Base-by-base conservation (phyloP, 208 protist species). In the Acanthamoeba divionensis region DNA sequence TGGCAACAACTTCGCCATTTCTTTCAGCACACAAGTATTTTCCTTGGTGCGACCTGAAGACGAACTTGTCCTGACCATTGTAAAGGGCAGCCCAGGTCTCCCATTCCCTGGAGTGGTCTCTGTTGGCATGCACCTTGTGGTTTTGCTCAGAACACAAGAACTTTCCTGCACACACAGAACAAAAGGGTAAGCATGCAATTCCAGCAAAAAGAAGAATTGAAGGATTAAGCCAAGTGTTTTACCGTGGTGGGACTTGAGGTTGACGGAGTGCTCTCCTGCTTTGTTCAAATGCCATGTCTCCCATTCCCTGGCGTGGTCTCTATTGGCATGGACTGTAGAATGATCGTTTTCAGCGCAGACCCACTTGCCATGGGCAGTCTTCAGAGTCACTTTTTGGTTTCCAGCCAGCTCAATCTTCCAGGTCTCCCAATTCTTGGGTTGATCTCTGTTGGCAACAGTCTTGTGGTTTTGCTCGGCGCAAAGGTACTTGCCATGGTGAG, bases 11-110 rank as follows among this genome's bases (percentile, higher is more conserved):
- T 15, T 33, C 31, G 52, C 47, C 10, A 55, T 85, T 85, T 24
- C 29, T 29, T 41, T 85, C 75, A n/a, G 75, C 75, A 55, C 75
- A 85, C 75, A 85, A 29, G 50, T 85, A 85, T 31, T 85, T 85
- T 48, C 75, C 75, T 48, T 85, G 75, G 50, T 63, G 52, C 45
- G 75, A 85, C 7, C 75, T 48, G 13, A 85, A 44, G 1, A 55
- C 52, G 15, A 69, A 10, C 62, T 69, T 29, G 9, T 41, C 47
- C 41, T 10, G 12, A 47, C 67, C 67, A 29, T 77, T 38, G 8
- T 18, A 9, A 24, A 60, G 47, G 1, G 24, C 13, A 18, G 12
- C 2, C 15, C 50, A 79, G 41, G 50, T 26, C 69, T 79, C 69
- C 41, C 69, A 54, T 48, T 24, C 44, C 7, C 12, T 15, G 15